Evolutionary conservation across 257 asterid species (phyloP).

Genomic region (Solanum pennellii): DNA sequence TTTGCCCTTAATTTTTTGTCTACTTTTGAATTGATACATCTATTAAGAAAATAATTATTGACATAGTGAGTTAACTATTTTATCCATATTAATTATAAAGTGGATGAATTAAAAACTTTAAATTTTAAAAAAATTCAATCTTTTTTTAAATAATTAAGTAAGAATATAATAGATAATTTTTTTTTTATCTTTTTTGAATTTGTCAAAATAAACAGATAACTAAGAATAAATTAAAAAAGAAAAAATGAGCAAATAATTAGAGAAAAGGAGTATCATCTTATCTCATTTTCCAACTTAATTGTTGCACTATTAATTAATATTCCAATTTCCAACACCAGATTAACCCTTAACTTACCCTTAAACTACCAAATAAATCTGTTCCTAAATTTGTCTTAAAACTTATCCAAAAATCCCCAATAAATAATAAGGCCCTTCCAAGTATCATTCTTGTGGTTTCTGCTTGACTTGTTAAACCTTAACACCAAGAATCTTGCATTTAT

Average conservation of each 20-base stretch:
- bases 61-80: too few relatives aligned
- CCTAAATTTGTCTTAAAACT: neutral
- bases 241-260: too few relatives aligned
- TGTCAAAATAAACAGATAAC: too few relatives aligned
- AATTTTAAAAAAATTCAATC: accelerated
- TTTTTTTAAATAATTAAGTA: too few relatives aligned
- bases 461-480: conserved; percentile 21
- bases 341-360: conserved; percentile 5
- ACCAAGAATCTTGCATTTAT: conserved; percentile 22
- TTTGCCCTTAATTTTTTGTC: too few relatives aligned
- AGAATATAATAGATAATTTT: too few relatives aligned
- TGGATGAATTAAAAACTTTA: too few relatives aligned
- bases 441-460: neutral
- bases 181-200: too few relatives aligned
- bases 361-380: neutral
- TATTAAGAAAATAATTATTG: too few relatives aligned
- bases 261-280: neutral
- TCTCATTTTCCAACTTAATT: neutral
- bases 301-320: neutral
- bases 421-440: neutral
- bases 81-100: too few relatives aligned
- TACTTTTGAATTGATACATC: too few relatives aligned
- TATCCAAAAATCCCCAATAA: neutral
- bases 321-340: neutral
- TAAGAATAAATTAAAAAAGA: too few relatives aligned